phyloP scores from a whole-genome alignment of 768 basidiomycete genomes.

The Lentinula sp. region DNA sequence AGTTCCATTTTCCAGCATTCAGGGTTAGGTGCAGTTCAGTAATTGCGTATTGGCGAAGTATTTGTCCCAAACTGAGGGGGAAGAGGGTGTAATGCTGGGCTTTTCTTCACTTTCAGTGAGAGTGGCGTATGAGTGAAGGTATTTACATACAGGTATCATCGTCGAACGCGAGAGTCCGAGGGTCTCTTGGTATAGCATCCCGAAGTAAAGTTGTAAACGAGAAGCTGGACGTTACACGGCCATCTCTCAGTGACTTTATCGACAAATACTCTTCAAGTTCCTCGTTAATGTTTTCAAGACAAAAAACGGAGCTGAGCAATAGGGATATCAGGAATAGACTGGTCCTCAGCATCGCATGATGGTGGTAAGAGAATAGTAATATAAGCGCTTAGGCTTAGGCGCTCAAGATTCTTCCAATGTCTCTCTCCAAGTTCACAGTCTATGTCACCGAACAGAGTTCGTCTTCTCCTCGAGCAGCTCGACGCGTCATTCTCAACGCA shows the following conservation, averaged over 20 bases:
- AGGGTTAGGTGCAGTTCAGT: slow-evolving; percentile 86
- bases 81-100: slow-evolving; percentile 86
- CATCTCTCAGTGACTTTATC: slow-evolving; percentile 62
- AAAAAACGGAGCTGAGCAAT: not conserved
- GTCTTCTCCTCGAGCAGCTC: slow-evolving; percentile 41
- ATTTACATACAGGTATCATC: slow-evolving; percentile 39
- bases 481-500: slow-evolving; percentile 58
- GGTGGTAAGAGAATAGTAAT: not conserved
- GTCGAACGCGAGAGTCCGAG: slow-evolving; percentile 34
- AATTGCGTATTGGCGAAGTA: slow-evolving; percentile 79
- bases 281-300: slow-evolving; percentile 21
- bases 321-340: not conserved
- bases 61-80: slow-evolving; percentile 81
- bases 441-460: slow-evolving; percentile 9
- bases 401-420: not conserved
- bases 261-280: slow-evolving; percentile 41
- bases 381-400: not conserved
- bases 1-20: slow-evolving; percentile 91
- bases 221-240: slow-evolving; percentile 76
- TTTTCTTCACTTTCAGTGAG: slow-evolving; percentile 17
- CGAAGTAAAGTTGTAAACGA: slow-evolving; percentile 64
- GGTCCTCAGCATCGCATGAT: slow-evolving; percentile 1
- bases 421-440: not conserved
- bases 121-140: slow-evolving; percentile 1
- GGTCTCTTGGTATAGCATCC: slow-evolving; percentile 50